These are phyloP conservation scores for Kalmanozyma brasiliensis DNA, from an alignment of 1,284 basidiomycete species.

Conservation along the genomic window DNA sequence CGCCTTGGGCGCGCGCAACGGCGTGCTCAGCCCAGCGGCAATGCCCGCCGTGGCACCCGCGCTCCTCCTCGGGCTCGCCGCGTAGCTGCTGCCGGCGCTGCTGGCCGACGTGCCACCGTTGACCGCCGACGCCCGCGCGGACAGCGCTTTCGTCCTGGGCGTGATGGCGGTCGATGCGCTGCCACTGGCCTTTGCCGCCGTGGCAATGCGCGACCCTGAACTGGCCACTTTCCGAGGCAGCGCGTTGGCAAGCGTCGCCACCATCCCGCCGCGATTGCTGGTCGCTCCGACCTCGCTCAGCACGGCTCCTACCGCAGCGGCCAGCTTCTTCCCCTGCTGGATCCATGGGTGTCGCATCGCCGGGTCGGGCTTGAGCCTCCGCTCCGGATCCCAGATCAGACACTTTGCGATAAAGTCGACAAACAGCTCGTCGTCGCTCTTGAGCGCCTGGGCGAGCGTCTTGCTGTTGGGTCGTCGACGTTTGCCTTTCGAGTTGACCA, in stretches of 20 bases:
- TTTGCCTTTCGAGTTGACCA: constrained; percentile 96
- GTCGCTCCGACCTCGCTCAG: constrained; percentile 12
- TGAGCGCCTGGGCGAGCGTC: constrained; percentile 85
- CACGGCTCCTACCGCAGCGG: constrained; percentile 7
- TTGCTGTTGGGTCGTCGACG: constrained; percentile 89
- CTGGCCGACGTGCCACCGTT: not conserved
- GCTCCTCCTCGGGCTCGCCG: constrained; percentile 1
- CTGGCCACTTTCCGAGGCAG: constrained; percentile 12
- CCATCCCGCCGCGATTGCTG: not conserved
- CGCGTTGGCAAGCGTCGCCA: not conserved
- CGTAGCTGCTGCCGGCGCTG: not conserved
- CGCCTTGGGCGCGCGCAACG: constrained; percentile 22
- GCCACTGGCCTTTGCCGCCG: not conserved
- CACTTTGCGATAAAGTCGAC: constrained; percentile 87
- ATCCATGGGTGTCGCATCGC: constrained; percentile 72
- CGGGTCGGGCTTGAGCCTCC: constrained; percentile 90
- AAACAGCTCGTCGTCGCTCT: constrained; percentile 81
- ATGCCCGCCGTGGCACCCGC: constrained; percentile 5
- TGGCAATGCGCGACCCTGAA: not conserved
- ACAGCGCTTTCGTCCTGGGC: constrained; percentile 14
- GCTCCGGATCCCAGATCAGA: constrained; percentile 96
- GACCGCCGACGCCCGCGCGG: constrained; percentile 3
- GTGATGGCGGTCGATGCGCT: constrained; percentile 1
- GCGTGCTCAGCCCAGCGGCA: constrained; percentile 10
- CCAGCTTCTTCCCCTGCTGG: constrained; percentile 25